These are phyloP conservation scores for Asterella californica DNA, from an alignment of 225 moss, liverwort and hornwort genomes.

Conservation along the genomic window DNA sequence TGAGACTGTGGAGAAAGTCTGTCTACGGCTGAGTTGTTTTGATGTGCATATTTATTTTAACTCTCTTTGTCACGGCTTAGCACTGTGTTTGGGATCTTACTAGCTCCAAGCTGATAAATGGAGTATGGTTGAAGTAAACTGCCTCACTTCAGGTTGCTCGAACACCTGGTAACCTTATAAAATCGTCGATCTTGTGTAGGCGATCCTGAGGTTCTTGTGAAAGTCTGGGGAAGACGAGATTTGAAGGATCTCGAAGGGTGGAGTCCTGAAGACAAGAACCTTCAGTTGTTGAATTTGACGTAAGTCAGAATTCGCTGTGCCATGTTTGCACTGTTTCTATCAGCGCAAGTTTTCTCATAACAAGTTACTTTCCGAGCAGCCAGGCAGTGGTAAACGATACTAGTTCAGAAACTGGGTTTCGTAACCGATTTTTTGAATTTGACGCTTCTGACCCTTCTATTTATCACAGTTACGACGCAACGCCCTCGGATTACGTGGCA, in stretches of 20 bases:
- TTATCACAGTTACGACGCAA: constrained; percentile 76
- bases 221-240: constrained; percentile 55
- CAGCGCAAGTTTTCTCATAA: not conserved
- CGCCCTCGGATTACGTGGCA: constrained; percentile 85
- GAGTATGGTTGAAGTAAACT: not conserved
- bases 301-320: constrained; percentile 18
- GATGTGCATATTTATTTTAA: no score
- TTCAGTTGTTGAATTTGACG: constrained; percentile 86
- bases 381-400: not conserved
- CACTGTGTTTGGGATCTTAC: no score
- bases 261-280: constrained; percentile 31
- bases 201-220: constrained; percentile 68
- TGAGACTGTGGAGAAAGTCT: not conserved
- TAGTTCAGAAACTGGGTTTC: not conserved
- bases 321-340: not conserved
- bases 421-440: not conserved
- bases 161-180: not conserved
- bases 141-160: not conserved
- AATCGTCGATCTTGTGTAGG: constrained; percentile 35
- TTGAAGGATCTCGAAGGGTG: constrained; percentile 22
- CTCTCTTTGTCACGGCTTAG: no score
- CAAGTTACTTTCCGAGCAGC: not conserved
- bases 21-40: no score
- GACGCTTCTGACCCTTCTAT: not conserved
- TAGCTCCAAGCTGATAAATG: no score